Percentiles rank a stretch among this genome's conserved stretches.
Evolutionary conservation across 768 basidiomycete species (phyloP).

Genomic region (Calocybe indica): DNA sequence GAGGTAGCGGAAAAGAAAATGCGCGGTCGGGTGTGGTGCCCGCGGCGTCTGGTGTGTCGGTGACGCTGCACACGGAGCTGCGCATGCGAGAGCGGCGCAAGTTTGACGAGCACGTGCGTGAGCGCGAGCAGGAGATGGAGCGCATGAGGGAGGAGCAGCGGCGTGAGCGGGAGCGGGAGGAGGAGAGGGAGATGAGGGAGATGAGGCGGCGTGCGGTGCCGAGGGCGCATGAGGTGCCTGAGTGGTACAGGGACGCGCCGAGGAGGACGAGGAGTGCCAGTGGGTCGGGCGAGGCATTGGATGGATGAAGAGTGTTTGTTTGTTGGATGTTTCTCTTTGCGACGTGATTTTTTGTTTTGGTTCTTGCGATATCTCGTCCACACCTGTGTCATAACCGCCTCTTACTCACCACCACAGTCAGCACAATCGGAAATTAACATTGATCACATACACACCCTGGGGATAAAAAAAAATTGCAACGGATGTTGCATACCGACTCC

Average conservation of each 20-base stretch:
- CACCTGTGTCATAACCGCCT: too few species aligned
- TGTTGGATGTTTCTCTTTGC: conserved; percentile 1
- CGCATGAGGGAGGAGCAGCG: conserved; percentile 39
- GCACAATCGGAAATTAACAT: too few species aligned
- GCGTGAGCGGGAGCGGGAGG: conserved; percentile 42
- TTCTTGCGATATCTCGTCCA: neutral
- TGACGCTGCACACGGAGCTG: conserved; percentile 45
- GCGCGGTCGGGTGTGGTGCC: too few species aligned
- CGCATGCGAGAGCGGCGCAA: conserved; percentile 57
- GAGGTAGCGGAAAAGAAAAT: too few species aligned
- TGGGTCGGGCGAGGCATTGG: conserved; percentile 6
- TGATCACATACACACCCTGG: too few species aligned
- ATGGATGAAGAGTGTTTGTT: conserved; percentile 3
- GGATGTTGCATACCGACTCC: too few species aligned
- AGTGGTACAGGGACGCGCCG: conserved; percentile 71
- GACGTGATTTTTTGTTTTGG: neutral
- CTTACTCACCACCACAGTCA: too few species aligned
- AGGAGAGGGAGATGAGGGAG: conserved; percentile 57
- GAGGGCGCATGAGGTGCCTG: conserved; percentile 66
- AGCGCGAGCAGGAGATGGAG: conserved; percentile 50
- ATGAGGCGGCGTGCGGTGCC: conserved; percentile 58
- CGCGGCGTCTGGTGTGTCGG: conserved; percentile 16
- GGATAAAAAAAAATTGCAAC: too few species aligned
- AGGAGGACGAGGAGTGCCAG: conserved; percentile 35
- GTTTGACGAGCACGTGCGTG: conserved; percentile 54